Base-by-base conservation (phyloP, 768 basidiomycete species). In the Panaeolus papilionaceus region DNA sequence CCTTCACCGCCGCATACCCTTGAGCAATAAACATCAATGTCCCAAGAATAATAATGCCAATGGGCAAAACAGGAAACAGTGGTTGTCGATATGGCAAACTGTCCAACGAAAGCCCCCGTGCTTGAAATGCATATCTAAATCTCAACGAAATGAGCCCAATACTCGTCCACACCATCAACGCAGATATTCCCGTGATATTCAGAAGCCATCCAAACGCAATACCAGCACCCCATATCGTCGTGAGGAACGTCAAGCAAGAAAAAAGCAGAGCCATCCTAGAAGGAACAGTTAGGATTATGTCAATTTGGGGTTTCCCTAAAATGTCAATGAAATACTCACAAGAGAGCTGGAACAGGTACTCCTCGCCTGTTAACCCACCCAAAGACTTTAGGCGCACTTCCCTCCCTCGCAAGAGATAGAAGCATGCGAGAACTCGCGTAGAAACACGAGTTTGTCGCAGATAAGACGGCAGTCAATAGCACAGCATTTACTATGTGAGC, bases 401-500 rank as follows among this genome's bases (percentile, higher is more conserved):
- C 90, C 23, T 80, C 78, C 66, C 86, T 84, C 4, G 90, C 90
- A n/a, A 93, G 80, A 0, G 88, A 84, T 39, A 84, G 76, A 7
- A 89, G 74, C 82, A 88, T 87, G 1, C 89, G 83, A 3, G 89
- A 89, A 65, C 87, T 86, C 4, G 88, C 90, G 71, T 87, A 90
- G 73, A 91, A 88, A 73, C 86, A 88, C 0, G 86, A 86, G 69
- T 89, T 87, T 2, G 85, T 87, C n/a, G 88, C 87, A 16, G 88
- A 89, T 62, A 90, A 73, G 2, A 89, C 88, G 0, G 88, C 87
- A 39, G 89, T 89, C 66, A 91, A 84, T 64, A 91, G 84, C 23
- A 89, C 87, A 0, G 87, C 87, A 72, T 92, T 91, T 70, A 91
- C 81, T 65, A 91, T 79, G 73, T 91, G 86, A 4, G 83, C 86